Conservation (phyloP, 805 yeast genomes). For the Ogataea trehaloabstinens region DNA sequence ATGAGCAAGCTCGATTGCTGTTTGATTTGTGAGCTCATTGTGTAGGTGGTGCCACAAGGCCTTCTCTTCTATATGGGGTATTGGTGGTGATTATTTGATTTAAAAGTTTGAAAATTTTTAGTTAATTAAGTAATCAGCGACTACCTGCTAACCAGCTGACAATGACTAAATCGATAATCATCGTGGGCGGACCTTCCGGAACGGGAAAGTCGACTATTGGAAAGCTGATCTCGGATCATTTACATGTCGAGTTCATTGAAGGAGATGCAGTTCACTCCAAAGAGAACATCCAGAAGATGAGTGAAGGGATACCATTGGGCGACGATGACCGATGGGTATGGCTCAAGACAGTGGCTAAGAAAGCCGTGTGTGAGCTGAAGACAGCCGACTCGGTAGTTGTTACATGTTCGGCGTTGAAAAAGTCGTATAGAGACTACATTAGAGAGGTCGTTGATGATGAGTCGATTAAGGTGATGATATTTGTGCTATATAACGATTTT, state of each 20-base stretch:
- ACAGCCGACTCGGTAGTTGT: constrained; percentile 45
- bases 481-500: constrained; percentile 64
- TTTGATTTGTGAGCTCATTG: no score
- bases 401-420: constrained; percentile 84
- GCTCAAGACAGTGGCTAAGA: constrained; percentile 54
- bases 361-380: constrained; percentile 39
- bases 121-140: no score
- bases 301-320: constrained; percentile 70
- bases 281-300: constrained; percentile 78
- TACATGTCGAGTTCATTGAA: constrained; percentile 64
- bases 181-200: constrained; percentile 95
- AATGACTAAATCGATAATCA: constrained; percentile 23
- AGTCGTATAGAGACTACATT: constrained; percentile 64
- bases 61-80: no score
- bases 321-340: constrained; percentile 95
- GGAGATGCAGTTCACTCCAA: constrained; percentile 81
- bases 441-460: constrained; percentile 33
- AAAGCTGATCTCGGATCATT: constrained; percentile 40
- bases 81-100: no score
- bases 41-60: no score
- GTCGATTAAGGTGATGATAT: constrained; percentile 42
- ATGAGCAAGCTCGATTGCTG: constrained; percentile 1
- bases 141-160: no score
- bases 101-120: no score
- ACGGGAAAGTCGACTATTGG: constrained; percentile 91